Base-by-base conservation (phyloP, 768 basidiomycete species). In the Pulveroboletus frians region DNA sequence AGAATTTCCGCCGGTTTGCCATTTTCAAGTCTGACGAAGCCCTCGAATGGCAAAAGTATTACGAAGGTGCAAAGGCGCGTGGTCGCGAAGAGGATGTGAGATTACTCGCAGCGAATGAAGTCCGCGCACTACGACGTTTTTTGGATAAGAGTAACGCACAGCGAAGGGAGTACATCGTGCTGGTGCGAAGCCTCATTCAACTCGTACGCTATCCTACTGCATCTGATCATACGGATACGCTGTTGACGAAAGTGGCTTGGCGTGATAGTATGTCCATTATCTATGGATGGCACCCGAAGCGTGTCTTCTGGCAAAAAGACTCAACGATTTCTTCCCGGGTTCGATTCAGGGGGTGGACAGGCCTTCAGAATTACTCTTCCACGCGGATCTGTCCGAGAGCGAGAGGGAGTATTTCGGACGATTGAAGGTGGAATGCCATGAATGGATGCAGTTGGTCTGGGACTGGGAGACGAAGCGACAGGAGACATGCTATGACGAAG, bases 281-380 rank as follows among this genome's bases (percentile, higher is more conserved):
- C 46, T 67, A 47, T 57, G 58, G 65, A 57, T 57, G 1, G 51
- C 63, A 9, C 59, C 63, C 4, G 67, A 67, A 37, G 59, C 61
- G 23, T 63, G 52, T 48, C 46, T 65, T 9, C 37, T 67, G 0
- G 43, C 38, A 15, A 50, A 50, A 32, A 41, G 46, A 18, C 23
- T 26, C 23, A 26, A 26, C 23, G 23, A 26, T 26, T 58, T 63
- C 39, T 69, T 67, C 32, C 67, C 65, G 8, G 62, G 61, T 7
- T 65, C 52, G n/a, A 27, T 68, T 1, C 30, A 47, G 8, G 55
- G 47, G 17, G 1, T 26, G 2, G 18, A 53, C 8, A 21, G 20
- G 29, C 55, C 60, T 2, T 67, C 67, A 26, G 46, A 48, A 15
- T 17, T 61, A 20, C 46, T 54, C 17, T 63, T 69, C 21, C 66